phyloP scores from a whole-genome alignment of 345 rosid genomes.

The Carallia brachiata region DNA sequence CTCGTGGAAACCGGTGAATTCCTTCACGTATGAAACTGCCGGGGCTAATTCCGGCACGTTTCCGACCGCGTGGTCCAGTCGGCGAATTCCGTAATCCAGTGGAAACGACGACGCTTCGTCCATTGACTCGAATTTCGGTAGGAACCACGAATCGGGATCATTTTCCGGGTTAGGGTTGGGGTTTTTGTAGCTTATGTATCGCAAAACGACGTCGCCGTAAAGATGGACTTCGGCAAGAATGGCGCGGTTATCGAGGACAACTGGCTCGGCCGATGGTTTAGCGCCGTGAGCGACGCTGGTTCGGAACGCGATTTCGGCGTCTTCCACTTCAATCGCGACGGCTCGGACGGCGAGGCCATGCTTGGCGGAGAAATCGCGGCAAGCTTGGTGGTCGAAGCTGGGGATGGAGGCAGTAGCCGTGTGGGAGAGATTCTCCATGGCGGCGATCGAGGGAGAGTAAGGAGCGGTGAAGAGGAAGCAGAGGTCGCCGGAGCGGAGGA shows the following conservation, averaged over 20 bases:
- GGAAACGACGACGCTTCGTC: constrained; percentile 56
- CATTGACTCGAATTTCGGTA: constrained; percentile 61
- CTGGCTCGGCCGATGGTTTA: constrained; percentile 47
- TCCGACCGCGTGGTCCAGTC: constrained; percentile 91
- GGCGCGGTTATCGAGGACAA: constrained; percentile 42
- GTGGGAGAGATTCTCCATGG: constrained; percentile 25
- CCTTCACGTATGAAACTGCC: constrained; percentile 57
- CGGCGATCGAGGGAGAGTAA: constrained; percentile 70
- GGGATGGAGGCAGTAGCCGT: constrained; percentile 55
- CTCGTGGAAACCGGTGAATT: constrained; percentile 84
- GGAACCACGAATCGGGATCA: constrained; percentile 29
- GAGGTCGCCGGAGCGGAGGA: constrained; percentile 76
- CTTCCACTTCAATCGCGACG: constrained; percentile 67
- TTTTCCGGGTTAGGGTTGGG: background rate
- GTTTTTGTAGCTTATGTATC: constrained; percentile 59
- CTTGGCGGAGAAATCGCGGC: constrained; percentile 52
- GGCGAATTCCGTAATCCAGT: constrained; percentile 65
- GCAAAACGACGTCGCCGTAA: constrained; percentile 80
- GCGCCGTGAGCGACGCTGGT: constrained; percentile 70
- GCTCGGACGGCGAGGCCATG: constrained; percentile 80
- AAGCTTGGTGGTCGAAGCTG: constrained; percentile 36
- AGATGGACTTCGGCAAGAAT: constrained; percentile 68
- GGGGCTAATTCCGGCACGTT: constrained; percentile 75
- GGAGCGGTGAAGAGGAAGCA: constrained; percentile 81
- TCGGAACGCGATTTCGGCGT: constrained; percentile 60